These are phyloP conservation scores for Aureobasidium sp. DNA, from an alignment of 2,329 filamentous ascomycete genomes.

Conservation along the genomic window DNA sequence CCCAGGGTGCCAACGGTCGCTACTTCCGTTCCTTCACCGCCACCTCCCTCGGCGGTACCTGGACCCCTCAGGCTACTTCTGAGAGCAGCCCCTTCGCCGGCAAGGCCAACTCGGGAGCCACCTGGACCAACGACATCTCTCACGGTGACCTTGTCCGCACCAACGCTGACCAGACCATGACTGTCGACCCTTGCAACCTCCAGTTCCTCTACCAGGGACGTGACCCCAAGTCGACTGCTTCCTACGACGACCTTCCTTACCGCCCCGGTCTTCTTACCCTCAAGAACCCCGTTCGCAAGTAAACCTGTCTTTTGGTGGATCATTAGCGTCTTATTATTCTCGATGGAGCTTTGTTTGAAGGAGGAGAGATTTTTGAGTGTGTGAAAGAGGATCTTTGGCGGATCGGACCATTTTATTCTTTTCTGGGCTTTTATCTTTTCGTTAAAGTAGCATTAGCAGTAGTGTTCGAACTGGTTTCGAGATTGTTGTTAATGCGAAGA, in stretches of 20 bases:
- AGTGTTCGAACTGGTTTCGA: not conserved
- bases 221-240: constrained; percentile 29
- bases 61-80: constrained; percentile 49
- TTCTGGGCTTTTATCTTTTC: not conserved
- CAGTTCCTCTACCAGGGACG: constrained; percentile 57
- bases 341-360: not conserved
- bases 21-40: constrained; percentile 62
- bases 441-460: not conserved
- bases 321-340: not conserved
- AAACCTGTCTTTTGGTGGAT: not conserved
- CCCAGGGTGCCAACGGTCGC: constrained; percentile 47
- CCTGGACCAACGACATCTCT: constrained; percentile 60
- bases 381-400: not conserved
- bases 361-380: not conserved
- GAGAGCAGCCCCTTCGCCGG: constrained; percentile 58
- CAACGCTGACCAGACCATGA: constrained; percentile 53
- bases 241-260: constrained; percentile 48
- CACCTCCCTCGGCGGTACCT: constrained; percentile 45
- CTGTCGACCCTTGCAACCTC: constrained; percentile 55
- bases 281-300: constrained; percentile 9
- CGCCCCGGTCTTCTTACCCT: constrained; percentile 48
- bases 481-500: not conserved
- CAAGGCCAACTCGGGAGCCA: constrained; percentile 55
- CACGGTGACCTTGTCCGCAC: constrained; percentile 54
- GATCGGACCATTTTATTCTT: not conserved